Percentiles rank a stretch among this genome's conserved stretches.
phyloP scores from a whole-genome alignment of 2,329 filamentous ascomycete genomes.

The Drechslerella dactyloides region DNA sequence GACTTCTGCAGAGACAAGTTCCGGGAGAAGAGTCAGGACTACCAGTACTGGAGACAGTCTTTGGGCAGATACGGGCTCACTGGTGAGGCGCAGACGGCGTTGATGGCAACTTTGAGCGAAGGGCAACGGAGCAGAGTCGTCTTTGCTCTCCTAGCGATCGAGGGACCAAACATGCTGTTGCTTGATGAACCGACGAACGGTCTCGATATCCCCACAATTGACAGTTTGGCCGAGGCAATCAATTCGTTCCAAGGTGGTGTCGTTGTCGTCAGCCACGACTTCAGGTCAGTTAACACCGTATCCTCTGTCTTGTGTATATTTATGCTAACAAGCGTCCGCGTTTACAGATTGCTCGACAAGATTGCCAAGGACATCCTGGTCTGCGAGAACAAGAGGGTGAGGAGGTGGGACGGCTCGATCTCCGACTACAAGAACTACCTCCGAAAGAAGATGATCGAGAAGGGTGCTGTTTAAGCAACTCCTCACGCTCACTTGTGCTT shows the following conservation, averaged over 20 bases:
- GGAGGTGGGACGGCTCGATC: conserved; percentile 85
- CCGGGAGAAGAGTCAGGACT: conserved; percentile 84
- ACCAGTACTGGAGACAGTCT: conserved; percentile 99
- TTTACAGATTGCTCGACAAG: conserved; percentile 86
- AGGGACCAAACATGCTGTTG: conserved; percentile 94
- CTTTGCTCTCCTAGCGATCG: conserved; percentile 93
- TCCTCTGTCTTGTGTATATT: conserved; percentile 1
- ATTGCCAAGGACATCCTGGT: conserved; percentile 99
- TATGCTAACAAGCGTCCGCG: conserved; percentile 57
- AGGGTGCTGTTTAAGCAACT: conserved; percentile 77
- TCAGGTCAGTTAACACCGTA: conserved; percentile 71
- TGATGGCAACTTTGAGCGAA: conserved; percentile 97
- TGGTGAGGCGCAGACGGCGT: conserved; percentile 90
- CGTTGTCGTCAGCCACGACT: conserved; percentile 97
- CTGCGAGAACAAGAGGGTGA: conserved; percentile 96
- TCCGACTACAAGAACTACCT: conserved; percentile 97
- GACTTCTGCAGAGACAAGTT: conserved; percentile 99
- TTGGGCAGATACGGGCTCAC: conserved; percentile 92
- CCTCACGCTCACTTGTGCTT: not conserved
- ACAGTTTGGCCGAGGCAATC: conserved; percentile 96
- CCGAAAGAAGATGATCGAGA: conserved; percentile 95
- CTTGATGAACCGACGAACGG: conserved; percentile 99
- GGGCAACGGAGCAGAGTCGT: conserved; percentile 98
- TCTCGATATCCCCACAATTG: conserved; percentile 97
- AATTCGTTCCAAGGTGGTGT: conserved; percentile 96